These are phyloP conservation scores for Gleditsia sinensis DNA, from an alignment of 306 rosid species.

Conservation along the genomic window DNA sequence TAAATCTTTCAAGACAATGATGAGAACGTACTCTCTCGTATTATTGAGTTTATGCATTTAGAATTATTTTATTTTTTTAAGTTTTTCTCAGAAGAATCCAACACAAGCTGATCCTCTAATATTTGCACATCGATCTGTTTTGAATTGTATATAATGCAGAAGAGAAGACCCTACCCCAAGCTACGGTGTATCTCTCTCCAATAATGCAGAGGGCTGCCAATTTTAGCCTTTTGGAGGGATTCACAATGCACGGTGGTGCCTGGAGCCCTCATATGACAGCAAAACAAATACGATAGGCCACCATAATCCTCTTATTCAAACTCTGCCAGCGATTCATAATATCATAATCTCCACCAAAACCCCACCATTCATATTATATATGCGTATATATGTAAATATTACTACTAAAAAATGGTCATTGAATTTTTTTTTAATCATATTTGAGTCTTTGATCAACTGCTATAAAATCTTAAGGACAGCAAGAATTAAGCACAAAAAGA, in stretches of 20 bases:
- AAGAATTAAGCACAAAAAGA: slow-evolving; percentile 4
- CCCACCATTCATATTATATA: slow-evolving; percentile 24
- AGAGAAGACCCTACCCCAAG: slow-evolving; percentile 37
- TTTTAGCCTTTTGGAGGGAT: slow-evolving; percentile 55
- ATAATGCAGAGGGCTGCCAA: slow-evolving; percentile 54
- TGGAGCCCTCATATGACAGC: slow-evolving; percentile 53
- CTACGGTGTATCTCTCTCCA: slow-evolving; percentile 41
- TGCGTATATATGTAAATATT: too few species aligned
- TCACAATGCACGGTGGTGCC: slow-evolving; percentile 42
- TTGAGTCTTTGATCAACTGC: slow-evolving; percentile 28
- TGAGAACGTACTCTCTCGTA: too few species aligned
- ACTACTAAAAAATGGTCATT: too few species aligned
- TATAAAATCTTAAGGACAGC: not conserved
- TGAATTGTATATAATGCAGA: not conserved
- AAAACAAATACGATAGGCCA: slow-evolving; percentile 36
- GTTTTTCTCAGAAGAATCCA: too few species aligned
- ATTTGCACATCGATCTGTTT: slow-evolving; percentile 28
- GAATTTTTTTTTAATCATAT: not conserved
- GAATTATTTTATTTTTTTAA: too few species aligned
- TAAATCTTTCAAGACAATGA: too few species aligned
- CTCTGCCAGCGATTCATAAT: slow-evolving; percentile 44
- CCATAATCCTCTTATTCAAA: slow-evolving; percentile 35
- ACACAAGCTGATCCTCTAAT: too few species aligned
- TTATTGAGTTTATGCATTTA: too few species aligned
- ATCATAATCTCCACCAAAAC: slow-evolving; percentile 34